Percentiles rank a stretch among this genome's conserved stretches.
phyloP scores from a whole-genome alignment of 1,284 basidiomycete species.

The Sporisorium reilianum region DNA sequence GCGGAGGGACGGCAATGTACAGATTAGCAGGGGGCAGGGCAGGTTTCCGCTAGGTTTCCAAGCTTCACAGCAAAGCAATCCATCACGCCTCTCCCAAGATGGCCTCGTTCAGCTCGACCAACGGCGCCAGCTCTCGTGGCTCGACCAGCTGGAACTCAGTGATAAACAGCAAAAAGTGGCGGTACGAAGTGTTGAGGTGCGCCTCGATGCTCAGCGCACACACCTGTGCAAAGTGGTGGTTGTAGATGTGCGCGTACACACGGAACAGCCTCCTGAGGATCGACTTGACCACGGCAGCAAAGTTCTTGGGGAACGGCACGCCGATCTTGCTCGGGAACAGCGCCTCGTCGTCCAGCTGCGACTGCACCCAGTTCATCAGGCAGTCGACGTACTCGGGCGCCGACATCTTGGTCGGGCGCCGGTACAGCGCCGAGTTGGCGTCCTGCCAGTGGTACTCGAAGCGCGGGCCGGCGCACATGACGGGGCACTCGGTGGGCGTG shows the following conservation, averaged over 20 bases:
- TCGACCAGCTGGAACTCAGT: slow-evolving; percentile 98
- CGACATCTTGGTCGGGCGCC: slow-evolving; percentile 65
- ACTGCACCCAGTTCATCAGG: slow-evolving; percentile 98
- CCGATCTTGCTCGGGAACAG: slow-evolving; percentile 96
- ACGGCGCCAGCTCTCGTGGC: slow-evolving; percentile 92
- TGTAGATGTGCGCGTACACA: slow-evolving; percentile 98
- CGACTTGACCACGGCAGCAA: slow-evolving; percentile 89
- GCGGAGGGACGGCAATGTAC: background rate
- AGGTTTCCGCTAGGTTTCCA: background rate
- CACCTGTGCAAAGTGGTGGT: slow-evolving; percentile 98
- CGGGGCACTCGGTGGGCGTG: slow-evolving; percentile 78
- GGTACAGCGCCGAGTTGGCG: slow-evolving; percentile 61
- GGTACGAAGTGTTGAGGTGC: slow-evolving; percentile 98
- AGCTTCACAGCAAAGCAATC: background rate
- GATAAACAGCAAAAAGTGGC: slow-evolving; percentile 97
- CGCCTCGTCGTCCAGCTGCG: slow-evolving; percentile 88
- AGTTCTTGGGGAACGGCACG: slow-evolving; percentile 90
- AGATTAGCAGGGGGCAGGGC: slow-evolving; percentile 1
- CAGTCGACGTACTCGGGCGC: slow-evolving; percentile 90
- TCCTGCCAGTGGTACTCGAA: slow-evolving; percentile 99
- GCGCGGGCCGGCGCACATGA: slow-evolving; percentile 98
- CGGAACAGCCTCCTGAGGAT: slow-evolving; percentile 93
- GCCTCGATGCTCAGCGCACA: slow-evolving; percentile 98
- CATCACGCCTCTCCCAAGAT: slow-evolving; percentile 75
- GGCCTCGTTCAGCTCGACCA: slow-evolving; percentile 95